Conservation (phyloP, 768 basidiomycete species). For the Leccinum disarticulatum region DNA sequence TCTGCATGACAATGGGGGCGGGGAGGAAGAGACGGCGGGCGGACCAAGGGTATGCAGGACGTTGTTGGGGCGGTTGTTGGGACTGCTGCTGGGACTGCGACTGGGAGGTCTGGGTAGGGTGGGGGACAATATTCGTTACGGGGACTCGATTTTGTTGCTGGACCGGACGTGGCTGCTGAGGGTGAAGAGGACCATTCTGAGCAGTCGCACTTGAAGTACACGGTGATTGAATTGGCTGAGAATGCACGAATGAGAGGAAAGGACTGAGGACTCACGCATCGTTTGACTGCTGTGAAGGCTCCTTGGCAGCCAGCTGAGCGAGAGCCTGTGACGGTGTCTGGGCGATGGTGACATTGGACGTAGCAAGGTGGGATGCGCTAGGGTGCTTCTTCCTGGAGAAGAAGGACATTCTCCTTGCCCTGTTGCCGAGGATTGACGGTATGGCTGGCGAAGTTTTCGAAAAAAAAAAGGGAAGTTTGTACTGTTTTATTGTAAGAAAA, state of each 20-base stretch:
- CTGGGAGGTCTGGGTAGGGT: slow-evolving; percentile 31
- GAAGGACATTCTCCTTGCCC: slow-evolving; percentile 86
- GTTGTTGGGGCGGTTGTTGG: slow-evolving; percentile 37
- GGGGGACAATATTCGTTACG: slow-evolving; percentile 29
- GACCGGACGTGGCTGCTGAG: slow-evolving; percentile 34
- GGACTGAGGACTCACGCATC: slow-evolving; percentile 37
- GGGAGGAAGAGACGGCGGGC: slow-evolving; percentile 69
- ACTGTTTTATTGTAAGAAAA: slow-evolving; percentile 15
- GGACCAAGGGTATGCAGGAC: slow-evolving; percentile 82
- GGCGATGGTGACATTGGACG: slow-evolving; percentile 52
- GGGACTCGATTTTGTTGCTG: slow-evolving; percentile 37
- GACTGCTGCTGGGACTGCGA: slow-evolving; percentile 35
- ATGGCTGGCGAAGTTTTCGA: slow-evolving; percentile 46
- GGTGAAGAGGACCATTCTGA: slow-evolving; percentile 27
- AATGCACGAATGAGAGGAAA: slow-evolving; percentile 3
- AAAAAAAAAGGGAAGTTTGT: slow-evolving; percentile 18
- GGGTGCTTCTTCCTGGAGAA: slow-evolving; percentile 86
- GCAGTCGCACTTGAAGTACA: slow-evolving; percentile 10
- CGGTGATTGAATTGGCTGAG: slow-evolving; percentile 1
- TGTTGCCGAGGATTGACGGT: slow-evolving; percentile 62
- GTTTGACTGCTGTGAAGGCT: slow-evolving; percentile 25
- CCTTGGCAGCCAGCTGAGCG: slow-evolving; percentile 49
- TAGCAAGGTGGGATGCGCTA: slow-evolving; percentile 43
- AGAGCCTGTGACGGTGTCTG: slow-evolving; percentile 70
- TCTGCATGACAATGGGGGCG: slow-evolving; percentile 63